Conservation (phyloP, 306 rosid genomes). For the Trichosanthes cucumerina region DNA sequence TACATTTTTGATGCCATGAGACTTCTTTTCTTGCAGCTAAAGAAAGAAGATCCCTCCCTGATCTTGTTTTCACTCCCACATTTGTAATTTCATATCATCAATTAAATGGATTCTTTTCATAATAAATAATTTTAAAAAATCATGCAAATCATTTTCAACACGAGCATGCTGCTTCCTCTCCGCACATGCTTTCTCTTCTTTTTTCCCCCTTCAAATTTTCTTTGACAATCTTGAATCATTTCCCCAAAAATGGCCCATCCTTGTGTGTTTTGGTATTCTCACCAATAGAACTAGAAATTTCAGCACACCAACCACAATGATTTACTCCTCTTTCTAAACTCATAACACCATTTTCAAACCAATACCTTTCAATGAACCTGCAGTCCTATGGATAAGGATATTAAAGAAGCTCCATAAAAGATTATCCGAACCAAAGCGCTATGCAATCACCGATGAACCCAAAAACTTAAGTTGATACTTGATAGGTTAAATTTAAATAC, state of each 20-base stretch:
- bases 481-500: neutral
- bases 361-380: no score
- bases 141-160: neutral
- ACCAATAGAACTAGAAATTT: neutral
- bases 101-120: neutral
- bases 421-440: neutral
- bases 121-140: neutral
- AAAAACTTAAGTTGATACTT: neutral
- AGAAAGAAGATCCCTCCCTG: no score
- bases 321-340: no score
- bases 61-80: neutral
- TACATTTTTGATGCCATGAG: no score
- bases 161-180: neutral
- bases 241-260: neutral
- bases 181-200: neutral
- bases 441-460: neutral
- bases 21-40: no score
- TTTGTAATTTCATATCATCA: neutral
- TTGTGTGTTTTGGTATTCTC: neutral
- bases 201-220: neutral
- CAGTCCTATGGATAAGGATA: no score
- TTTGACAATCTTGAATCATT: neutral
- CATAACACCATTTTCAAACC: no score
- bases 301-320: neutral
- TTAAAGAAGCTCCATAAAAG: neutral